A percentile compares a stretch with the other conserved stretches of the same genome.
Evolutionary conservation across 129 eudicot genomes (phyloP).

Genomic region (Chrysanthemum seticuspe): DNA sequence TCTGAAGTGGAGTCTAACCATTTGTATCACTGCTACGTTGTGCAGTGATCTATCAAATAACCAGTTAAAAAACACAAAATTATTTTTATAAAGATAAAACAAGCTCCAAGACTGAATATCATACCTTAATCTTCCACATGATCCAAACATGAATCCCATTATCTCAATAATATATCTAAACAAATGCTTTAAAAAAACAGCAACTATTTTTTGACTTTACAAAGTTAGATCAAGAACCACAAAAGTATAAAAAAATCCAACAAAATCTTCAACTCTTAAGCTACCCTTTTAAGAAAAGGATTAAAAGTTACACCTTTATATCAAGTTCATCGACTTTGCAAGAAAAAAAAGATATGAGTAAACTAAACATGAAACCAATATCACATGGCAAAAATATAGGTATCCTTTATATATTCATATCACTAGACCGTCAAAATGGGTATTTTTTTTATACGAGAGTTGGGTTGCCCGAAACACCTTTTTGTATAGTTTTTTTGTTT

Average conservation of each 20-base stretch:
- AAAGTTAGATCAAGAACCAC: conserved; percentile 1
- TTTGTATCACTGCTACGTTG: conserved; percentile 2
- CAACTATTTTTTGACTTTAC: background rate
- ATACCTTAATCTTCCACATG: conserved; percentile 36
- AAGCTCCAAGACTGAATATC: background rate
- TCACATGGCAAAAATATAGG: no score
- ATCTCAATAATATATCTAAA: conserved; percentile 20
- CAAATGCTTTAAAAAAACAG: conserved; percentile 15
- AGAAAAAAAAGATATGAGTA: background rate
- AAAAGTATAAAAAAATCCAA: background rate
- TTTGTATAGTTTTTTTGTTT: no score
- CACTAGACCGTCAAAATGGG: no score
- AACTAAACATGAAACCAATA: no score
- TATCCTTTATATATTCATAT: no score
- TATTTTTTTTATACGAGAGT: no score
- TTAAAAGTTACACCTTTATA: conserved; percentile 8
- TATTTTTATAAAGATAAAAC: background rate
- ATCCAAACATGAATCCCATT: conserved; percentile 28
- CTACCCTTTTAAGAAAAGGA: background rate
- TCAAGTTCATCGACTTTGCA: conserved; percentile 7
- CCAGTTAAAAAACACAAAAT: conserved; percentile 25
- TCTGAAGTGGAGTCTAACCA: no score
- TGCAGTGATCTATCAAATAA: conserved; percentile 70
- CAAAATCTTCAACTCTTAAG: background rate
- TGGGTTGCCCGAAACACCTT: no score